Base-by-base conservation (phyloP, 192 early-diverging fungal genomes). In the Funneliformis geosporum region DNA sequence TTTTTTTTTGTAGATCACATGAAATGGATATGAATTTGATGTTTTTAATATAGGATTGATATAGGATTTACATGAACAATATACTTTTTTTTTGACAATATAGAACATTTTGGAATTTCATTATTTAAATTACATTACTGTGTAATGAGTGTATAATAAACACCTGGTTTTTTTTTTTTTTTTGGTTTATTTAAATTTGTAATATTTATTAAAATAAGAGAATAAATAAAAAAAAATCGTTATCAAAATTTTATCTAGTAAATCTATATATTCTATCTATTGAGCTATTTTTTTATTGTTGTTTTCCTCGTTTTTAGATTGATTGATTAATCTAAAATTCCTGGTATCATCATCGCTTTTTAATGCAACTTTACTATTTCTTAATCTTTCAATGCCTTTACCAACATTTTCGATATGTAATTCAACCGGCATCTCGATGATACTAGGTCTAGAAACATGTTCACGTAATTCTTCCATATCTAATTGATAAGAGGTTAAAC, bases 401-500 rank as follows among this genome's bases (percentile, higher is more conserved):
- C 64, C 74, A 40, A 86, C 75, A 55, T 80, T 86, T 62, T 86
- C 81, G 21, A 86, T 83, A 70, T 86, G 85, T 21, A 84, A 21
- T 60, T 86, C 85, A 10, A 86, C 23, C 6, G 85, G 81, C 43
- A 86, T 64, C 25, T 76, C 76, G 12, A 59, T 71, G 0, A 85
- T 59, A 28, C 68, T 44, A 0, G 87, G 87, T 18, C 70, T 75
- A 0, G 85, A 80, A 3, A 88, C 81, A 61, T 84, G 83, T 21
- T 86, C 79, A 23, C 88, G 67, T 43, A 89, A 70, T 43, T 87
- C 81, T 42, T 86, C 86, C 38, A 89, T 79, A 79, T 89, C 88
- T 47, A 85, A 80, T 73, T 89, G 87, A 73, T 88, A 87, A 1
- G 85, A 81, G 2, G 86, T 85, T 81, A 89, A 73, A 55, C 85